These are phyloP conservation scores for Fusarium subtropicale DNA, from an alignment of 2,329 filamentous ascomycete genomes.

Conservation along the genomic window DNA sequence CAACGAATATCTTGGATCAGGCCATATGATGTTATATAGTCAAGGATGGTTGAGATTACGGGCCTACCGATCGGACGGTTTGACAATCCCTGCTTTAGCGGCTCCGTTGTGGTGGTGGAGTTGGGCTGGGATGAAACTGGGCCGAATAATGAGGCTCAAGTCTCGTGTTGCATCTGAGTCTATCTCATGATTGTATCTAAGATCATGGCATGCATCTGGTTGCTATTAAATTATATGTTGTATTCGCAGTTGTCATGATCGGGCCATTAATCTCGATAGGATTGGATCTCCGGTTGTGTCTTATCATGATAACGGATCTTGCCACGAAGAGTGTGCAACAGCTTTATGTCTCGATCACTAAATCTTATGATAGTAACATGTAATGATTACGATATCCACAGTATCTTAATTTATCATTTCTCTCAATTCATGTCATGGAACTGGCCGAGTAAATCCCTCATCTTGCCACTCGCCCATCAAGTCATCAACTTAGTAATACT, in stretches of 20 bases:
- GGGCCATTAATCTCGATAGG: background rate
- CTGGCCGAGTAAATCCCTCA: background rate
- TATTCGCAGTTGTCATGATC: background rate
- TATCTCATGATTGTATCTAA: background rate
- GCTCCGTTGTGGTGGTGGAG: background rate
- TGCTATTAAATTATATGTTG: no score
- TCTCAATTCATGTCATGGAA: background rate
- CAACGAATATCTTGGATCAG: background rate
- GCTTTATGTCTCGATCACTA: background rate
- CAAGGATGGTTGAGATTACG: constrained; percentile 19
- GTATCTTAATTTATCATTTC: background rate
- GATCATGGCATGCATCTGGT: background rate
- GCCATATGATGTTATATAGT: background rate
- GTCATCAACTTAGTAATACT: background rate
- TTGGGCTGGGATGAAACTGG: background rate
- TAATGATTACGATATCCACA: background rate
- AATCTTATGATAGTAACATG: background rate
- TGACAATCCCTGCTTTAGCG: constrained; percentile 8
- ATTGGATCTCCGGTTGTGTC: background rate
- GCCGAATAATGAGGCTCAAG: constrained; percentile 1
- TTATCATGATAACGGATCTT: constrained; percentile 7
- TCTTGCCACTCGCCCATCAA: background rate
- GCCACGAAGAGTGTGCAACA: background rate
- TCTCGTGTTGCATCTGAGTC: constrained; percentile 8
- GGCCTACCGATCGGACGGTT: constrained; percentile 28